A percentile compares a stretch with the other conserved stretches of the same genome.
Conservation (phyloP, 108 stramenopile genomes). For the Nitzschia sp. region DNA sequence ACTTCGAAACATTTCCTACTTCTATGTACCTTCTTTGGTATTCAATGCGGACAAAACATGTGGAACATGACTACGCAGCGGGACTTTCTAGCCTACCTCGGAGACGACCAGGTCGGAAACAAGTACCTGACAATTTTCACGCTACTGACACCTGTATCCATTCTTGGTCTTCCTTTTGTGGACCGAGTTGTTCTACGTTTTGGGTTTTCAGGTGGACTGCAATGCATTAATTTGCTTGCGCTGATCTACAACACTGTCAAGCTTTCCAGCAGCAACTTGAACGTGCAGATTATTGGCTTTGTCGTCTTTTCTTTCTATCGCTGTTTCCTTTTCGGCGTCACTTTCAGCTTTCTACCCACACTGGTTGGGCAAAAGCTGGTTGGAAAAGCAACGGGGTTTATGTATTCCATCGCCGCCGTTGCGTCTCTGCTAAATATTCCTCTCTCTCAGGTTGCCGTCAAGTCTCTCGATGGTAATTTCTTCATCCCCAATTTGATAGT, state of each 20-base stretch:
- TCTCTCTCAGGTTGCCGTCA: neutral
- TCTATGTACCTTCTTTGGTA: neutral
- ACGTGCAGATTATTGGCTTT: conserved; percentile 54
- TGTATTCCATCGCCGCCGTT: neutral
- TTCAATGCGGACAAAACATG: conserved; percentile 26
- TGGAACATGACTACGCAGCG: conserved; percentile 41
- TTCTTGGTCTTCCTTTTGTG: conserved; percentile 38
- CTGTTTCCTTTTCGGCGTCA: conserved; percentile 39
- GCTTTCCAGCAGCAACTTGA: conserved; percentile 23
- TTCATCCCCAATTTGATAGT: neutral
- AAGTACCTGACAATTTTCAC: conserved; percentile 49
- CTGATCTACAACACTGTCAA: conserved; percentile 24
- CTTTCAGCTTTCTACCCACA: conserved; percentile 37
- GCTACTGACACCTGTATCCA: conserved; percentile 38
- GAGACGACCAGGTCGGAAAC: conserved; percentile 43
- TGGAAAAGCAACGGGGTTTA: neutral
- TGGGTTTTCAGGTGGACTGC: neutral
- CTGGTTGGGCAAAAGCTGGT: conserved; percentile 3
- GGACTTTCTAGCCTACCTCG: conserved; percentile 43
- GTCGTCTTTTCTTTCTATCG: conserved; percentile 50
- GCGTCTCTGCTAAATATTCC: neutral
- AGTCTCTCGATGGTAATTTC: neutral
- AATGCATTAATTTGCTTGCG: neutral
- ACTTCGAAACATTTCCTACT: neutral
- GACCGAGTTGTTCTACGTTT: conserved; percentile 17